Conservation (phyloP, 192 early-diverging fungal genomes). For the Coemansia sp. region DNA sequence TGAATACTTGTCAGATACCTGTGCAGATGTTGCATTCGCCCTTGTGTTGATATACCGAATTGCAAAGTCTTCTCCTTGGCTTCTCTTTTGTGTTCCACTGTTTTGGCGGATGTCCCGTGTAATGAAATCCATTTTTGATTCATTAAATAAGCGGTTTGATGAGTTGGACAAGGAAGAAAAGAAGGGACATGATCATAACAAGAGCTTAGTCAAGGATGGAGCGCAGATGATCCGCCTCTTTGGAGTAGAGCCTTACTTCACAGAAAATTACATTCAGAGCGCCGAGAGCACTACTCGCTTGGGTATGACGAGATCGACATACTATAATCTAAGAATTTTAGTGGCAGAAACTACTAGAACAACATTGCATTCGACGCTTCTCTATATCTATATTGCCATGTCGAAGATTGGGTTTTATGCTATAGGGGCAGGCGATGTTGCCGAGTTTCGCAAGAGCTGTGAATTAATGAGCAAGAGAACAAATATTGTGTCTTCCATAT, state of each 20-base stretch:
- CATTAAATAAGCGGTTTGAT: background rate
- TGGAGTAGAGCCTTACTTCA: slow-evolving; percentile 60
- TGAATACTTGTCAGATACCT: background rate
- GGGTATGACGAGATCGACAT: no score
- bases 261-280: slow-evolving; percentile 50
- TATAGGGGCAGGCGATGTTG: background rate
- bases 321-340: no score
- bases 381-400: background rate
- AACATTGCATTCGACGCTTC: background rate
- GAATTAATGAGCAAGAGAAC: background rate
- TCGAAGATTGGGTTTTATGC: background rate
- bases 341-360: no score
- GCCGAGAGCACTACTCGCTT: slow-evolving; percentile 63
- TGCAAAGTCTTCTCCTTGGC: background rate
- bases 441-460: background rate
- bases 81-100: background rate
- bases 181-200: background rate
- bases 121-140: background rate
- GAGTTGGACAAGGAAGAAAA: background rate
- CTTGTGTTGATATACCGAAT: background rate
- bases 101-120: background rate
- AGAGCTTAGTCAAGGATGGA: background rate
- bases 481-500: no score
- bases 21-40: background rate
- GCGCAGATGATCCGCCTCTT: slow-evolving; percentile 67